Evolutionary conservation across 768 basidiomycete species (phyloP).

Genomic region (Tylopilus plumbeoviolaceoides): DNA sequence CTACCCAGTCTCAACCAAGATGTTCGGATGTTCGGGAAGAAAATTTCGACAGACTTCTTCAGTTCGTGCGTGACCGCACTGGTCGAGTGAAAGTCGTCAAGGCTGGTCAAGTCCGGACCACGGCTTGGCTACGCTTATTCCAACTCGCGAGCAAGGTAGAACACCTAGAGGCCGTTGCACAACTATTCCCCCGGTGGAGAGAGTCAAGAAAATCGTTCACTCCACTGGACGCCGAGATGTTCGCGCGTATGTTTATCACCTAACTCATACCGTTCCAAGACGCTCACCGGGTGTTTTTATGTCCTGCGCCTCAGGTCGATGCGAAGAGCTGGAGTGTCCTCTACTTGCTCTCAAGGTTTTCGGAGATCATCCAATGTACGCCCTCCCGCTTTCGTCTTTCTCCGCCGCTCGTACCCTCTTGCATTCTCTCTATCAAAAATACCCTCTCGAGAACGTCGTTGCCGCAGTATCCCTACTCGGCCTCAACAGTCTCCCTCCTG

Average conservation of each 20-base stretch:
- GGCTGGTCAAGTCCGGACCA: slow-evolving; percentile 38
- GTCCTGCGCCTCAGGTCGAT: slow-evolving; percentile 46
- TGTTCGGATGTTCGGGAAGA: slow-evolving; percentile 13
- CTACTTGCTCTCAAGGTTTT: slow-evolving; percentile 57
- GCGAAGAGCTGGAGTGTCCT: slow-evolving; percentile 52
- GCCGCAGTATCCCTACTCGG: slow-evolving; percentile 51
- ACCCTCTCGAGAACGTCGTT: slow-evolving; percentile 46
- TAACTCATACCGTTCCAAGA: neutral
- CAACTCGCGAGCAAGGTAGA: slow-evolving; percentile 46
- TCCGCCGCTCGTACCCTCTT: slow-evolving; percentile 53
- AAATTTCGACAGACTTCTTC: slow-evolving; percentile 20
- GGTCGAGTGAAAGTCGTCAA: slow-evolving; percentile 28
- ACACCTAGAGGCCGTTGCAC: slow-evolving; percentile 44
- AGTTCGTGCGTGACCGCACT: slow-evolving; percentile 29
- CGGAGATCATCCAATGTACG: slow-evolving; percentile 59
- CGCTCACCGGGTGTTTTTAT: neutral
- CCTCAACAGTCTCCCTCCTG: slow-evolving; percentile 49
- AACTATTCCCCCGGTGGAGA: slow-evolving; percentile 48
- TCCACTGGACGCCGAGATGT: slow-evolving; percentile 39
- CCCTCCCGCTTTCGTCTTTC: slow-evolving; percentile 44
- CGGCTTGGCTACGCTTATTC: slow-evolving; percentile 49
- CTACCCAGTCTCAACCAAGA: neutral
- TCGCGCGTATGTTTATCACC: slow-evolving; percentile 47
- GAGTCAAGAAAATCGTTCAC: slow-evolving; percentile 40
- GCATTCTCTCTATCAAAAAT: slow-evolving; percentile 46